phyloP scores from a whole-genome alignment of 2,329 filamentous ascomycete species.

The Dothideomycetes sp. region DNA sequence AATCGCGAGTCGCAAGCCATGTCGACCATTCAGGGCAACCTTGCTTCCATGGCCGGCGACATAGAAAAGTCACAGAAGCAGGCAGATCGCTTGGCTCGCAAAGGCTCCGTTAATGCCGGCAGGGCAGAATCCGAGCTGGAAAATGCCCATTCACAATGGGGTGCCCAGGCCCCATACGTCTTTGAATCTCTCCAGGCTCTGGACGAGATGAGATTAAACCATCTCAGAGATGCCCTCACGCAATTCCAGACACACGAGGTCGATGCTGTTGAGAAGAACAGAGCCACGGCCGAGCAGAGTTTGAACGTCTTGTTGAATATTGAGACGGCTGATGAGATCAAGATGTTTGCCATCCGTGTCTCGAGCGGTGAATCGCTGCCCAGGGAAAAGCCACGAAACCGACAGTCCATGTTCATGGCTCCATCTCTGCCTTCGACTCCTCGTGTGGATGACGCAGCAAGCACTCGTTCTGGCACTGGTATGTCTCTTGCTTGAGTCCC shows the following conservation, averaged over 20 bases:
- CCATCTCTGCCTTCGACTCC: constrained; percentile 22
- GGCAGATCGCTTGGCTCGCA: constrained; percentile 72
- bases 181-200: constrained; percentile 87
- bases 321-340: constrained; percentile 78
- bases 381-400: background rate
- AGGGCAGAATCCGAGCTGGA: constrained; percentile 65
- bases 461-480: constrained; percentile 45
- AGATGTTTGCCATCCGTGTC: constrained; percentile 51
- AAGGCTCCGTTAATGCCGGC: constrained; percentile 73
- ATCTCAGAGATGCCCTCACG: constrained; percentile 81
- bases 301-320: constrained; percentile 78
- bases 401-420: constrained; percentile 15
- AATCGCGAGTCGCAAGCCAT: constrained; percentile 73
- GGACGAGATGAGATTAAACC: constrained; percentile 82
- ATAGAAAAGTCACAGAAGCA: constrained; percentile 77
- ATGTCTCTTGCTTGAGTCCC: constrained; percentile 19
- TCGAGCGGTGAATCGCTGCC: constrained; percentile 18
- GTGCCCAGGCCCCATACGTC: constrained; percentile 86
- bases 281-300: constrained; percentile 66
- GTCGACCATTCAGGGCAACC: constrained; percentile 70
- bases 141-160: constrained; percentile 75
- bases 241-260: constrained; percentile 89
- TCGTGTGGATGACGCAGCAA: constrained; percentile 44
- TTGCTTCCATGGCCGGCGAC: constrained; percentile 71
- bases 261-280: constrained; percentile 70